Base-by-base conservation (phyloP, 2,329 filamentous ascomycete species). In the Shiraia sp. region DNA sequence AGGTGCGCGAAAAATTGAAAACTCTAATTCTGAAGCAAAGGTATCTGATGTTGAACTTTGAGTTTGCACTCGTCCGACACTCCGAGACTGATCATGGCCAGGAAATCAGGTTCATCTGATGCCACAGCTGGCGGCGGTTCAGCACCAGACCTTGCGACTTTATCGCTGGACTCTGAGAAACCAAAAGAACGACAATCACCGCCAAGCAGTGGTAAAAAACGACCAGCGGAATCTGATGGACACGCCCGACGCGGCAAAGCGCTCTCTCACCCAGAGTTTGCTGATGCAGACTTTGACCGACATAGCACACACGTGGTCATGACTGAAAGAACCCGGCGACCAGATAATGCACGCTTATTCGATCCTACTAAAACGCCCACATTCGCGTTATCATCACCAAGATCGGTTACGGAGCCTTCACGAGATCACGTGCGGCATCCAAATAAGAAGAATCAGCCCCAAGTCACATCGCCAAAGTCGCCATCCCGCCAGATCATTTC, bases 71-170 rank as follows among this genome's bases (percentile, higher is more conserved):
- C 31, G 9, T 36, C n/a, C n/a, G 26, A 15, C 17, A 27, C 24
- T 35, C 15, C 28, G 9, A 23, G 31, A 24, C 49, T 47, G 32
- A 55, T 36, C 36, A 33, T 19, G 19, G 13, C 13, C 22, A 61
- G 58, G 28, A 63, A 54, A 35, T 45, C 48, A 24, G 49, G 55
- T 36, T 57, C 54, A 10, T 57, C 53, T 10, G 49, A 63, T 28
- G 59, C 63, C 33, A 63, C 56, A 7, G 59, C 48, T 16, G 55
- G 62, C 6, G 53, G 55, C 10, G 49, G 48, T 2, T 63, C 59
- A 28, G 55, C 63, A 3, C 63, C 54, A 6, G 65, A 70, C 32
- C 49, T 70, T 16, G 60, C 49, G 15, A 44, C 39, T 8, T 48
- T 69, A 6, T 59, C 57, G 9, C 40, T 70, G 17, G 58, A 59